Conservation (phyloP, 2,329 filamentous ascomycete genomes). For the Aureobasidium musti region DNA sequence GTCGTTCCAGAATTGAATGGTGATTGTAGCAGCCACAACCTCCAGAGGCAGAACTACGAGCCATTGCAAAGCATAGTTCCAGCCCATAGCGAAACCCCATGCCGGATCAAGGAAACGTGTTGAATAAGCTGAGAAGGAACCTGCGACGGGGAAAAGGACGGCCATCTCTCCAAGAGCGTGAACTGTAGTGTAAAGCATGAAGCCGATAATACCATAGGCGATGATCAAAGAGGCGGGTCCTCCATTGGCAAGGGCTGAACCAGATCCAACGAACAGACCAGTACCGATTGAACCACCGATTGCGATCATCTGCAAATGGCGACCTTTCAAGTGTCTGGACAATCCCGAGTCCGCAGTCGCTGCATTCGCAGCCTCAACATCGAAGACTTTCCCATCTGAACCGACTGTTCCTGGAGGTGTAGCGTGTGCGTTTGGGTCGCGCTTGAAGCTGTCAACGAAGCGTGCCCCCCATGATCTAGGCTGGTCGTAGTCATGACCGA, state of each 20-base stretch:
- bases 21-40: slow-evolving; percentile 83
- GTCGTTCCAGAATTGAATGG: slow-evolving; percentile 73
- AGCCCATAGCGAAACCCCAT: slow-evolving; percentile 49
- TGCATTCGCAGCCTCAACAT: slow-evolving; percentile 63
- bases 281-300: slow-evolving; percentile 86
- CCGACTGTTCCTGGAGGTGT: slow-evolving; percentile 48
- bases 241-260: slow-evolving; percentile 64
- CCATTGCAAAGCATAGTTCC: slow-evolving; percentile 84
- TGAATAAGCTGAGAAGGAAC: slow-evolving; percentile 89
- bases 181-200: slow-evolving; percentile 89
- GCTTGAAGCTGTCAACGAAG: slow-evolving; percentile 64
- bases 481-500: slow-evolving; percentile 26
- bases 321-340: slow-evolving; percentile 71
- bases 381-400: slow-evolving; percentile 58
- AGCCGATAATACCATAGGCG: slow-evolving; percentile 71
- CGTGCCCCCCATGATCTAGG: slow-evolving; percentile 32
- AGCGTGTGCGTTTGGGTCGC: slow-evolving; percentile 59
- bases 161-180: slow-evolving; percentile 89
- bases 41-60: slow-evolving; percentile 79
- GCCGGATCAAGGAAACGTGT: slow-evolving; percentile 91
- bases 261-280: slow-evolving; percentile 70
- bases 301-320: slow-evolving; percentile 96
- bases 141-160: slow-evolving; percentile 85
- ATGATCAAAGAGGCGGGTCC: slow-evolving; percentile 78
- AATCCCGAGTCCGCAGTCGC: slow-evolving; percentile 73